Evolutionary conservation across 805 yeast genomes (phyloP).

Genomic region (Vanderwaltozyma yarrowii): DNA sequence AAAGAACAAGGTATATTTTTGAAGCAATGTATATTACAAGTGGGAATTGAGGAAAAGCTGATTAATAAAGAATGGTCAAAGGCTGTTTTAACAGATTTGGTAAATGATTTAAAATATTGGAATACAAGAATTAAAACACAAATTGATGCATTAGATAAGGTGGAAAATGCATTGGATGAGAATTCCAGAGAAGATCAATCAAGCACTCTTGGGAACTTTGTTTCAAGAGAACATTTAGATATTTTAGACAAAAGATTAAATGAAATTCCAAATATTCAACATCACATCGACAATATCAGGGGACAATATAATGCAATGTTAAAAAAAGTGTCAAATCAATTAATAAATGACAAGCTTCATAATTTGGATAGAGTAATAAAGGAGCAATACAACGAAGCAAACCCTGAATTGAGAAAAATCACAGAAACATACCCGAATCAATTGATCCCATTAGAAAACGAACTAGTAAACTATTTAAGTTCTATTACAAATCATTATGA

Average conservation of each 20-base stretch:
- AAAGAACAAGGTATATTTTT: slow-evolving; percentile 39
- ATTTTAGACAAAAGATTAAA: slow-evolving; percentile 24
- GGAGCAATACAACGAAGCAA: slow-evolving; percentile 15
- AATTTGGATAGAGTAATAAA: slow-evolving; percentile 11
- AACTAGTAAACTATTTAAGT: slow-evolving; percentile 57
- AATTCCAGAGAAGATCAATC: slow-evolving; percentile 1
- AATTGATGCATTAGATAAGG: slow-evolving; percentile 27
- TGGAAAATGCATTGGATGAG: slow-evolving; percentile 27
- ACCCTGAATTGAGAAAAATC: slow-evolving; percentile 13
- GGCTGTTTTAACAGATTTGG: slow-evolving; percentile 12
- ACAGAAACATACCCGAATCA: slow-evolving; percentile 16
- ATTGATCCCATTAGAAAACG: slow-evolving; percentile 37
- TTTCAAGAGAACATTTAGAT: slow-evolving; percentile 32
- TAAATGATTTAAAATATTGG: slow-evolving; percentile 19
- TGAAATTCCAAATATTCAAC: slow-evolving; percentile 24
- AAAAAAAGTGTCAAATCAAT: slow-evolving; percentile 20
- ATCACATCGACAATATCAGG: slow-evolving; percentile 24
- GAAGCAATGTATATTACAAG: slow-evolving; percentile 20
- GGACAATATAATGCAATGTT: slow-evolving; percentile 23
- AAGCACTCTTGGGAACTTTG: slow-evolving; percentile 36
- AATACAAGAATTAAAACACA: slow-evolving; percentile 28
- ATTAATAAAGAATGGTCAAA: slow-evolving; percentile 18
- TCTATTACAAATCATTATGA: slow-evolving; percentile 77
- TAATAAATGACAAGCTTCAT: slow-evolving; percentile 18
- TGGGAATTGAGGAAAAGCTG: slow-evolving; percentile 25